Base-by-base conservation (phyloP, 352 stramenopile species). In the Salisapilia sapeloensis region DNA sequence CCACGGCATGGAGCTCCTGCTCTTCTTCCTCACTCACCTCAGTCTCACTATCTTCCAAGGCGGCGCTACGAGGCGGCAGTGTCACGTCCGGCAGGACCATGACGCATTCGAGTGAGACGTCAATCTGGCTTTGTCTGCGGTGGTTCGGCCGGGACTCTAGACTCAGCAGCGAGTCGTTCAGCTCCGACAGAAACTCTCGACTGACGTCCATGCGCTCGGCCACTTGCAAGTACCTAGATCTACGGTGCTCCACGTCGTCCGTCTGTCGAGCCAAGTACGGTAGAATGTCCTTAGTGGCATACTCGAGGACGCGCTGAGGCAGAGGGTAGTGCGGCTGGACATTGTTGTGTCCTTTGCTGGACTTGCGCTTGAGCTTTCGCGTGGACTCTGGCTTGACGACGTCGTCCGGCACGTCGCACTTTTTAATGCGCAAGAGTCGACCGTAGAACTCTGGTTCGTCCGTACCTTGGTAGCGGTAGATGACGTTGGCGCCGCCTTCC, bases 401-500 rank as follows among this genome's bases (percentile, higher is more conserved):
- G 27, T 11, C 28, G 3, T 43, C 33, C 6, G 30, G 44, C 1
- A 76, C 48, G 45, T 81, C 72, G 30, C 60, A 79, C 50, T 92
- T 92, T 48, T 86, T 86, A 6, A 92, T 64, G 28, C 77, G 74
- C 40, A 92, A 48, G 15, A 92, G 43, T 36, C 76, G 80, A 9
- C 71, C 74, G 15, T 66, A 60, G 19, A 92, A 83, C 10, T 57
- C 46, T 9, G 27, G 27, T 2, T 50, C 45, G 1, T 47, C 29
- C 6, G 28, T 22, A 13, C 35, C 40, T 9, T 70, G 53, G 43
- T 90, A 75, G 7, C 74, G 71, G 43, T 85, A 86, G 8, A 87
- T 45, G 22, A 92, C 66, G 51, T 92, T 92, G 8, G 77, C 74
- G 38, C 71, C 77, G 21, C 77, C 77, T 34, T 92, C 77, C 5